Conservation (phyloP, 108 stramenopile species). For the Skeletonema marinoi region DNA sequence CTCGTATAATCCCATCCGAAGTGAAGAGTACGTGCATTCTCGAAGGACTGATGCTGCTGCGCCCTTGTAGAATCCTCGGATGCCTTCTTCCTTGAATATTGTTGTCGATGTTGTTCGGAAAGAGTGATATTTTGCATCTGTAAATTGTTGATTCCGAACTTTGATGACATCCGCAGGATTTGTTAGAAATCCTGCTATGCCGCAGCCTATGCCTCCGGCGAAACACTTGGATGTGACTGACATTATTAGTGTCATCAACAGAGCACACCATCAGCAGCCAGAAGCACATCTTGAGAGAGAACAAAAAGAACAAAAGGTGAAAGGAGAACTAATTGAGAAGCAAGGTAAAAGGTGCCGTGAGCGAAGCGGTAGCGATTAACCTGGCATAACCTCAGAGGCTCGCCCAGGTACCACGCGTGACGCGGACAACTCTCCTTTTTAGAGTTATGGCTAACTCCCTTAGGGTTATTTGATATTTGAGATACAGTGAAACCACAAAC, state of each 20-base stretch:
- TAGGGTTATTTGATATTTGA: too few relatives aligned
- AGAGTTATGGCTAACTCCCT: too few relatives aligned
- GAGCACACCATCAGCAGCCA: too few relatives aligned
- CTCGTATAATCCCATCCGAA: constrained; percentile 36
- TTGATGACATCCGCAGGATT: constrained; percentile 33
- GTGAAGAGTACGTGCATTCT: constrained; percentile 26
- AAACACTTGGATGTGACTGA: constrained; percentile 26
- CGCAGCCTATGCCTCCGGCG: constrained; percentile 35
- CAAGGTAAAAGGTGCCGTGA: too few relatives aligned
- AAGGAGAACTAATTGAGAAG: too few relatives aligned
- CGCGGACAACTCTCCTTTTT: too few relatives aligned
- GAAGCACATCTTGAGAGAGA: too few relatives aligned
- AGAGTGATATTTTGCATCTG: constrained; percentile 14
- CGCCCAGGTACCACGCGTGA: too few relatives aligned
- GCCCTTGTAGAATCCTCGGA: constrained; percentile 26
- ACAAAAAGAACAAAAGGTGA: too few relatives aligned
- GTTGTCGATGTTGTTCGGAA: constrained; percentile 8
- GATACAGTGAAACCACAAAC: too few relatives aligned
- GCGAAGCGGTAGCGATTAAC: too few relatives aligned
- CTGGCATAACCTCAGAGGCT: too few relatives aligned
- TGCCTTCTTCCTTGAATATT: constrained; percentile 18
- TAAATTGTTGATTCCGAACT: constrained; percentile 22
- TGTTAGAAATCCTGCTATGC: constrained; percentile 27
- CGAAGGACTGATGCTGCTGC: constrained; percentile 22
- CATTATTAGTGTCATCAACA: neutral